Evolutionary conservation across 495 filamentous ascomycete genomes (phyloP), one percentile per base, ranked within the genome.

Genomic region (Penicillium waksmanii): DNA sequence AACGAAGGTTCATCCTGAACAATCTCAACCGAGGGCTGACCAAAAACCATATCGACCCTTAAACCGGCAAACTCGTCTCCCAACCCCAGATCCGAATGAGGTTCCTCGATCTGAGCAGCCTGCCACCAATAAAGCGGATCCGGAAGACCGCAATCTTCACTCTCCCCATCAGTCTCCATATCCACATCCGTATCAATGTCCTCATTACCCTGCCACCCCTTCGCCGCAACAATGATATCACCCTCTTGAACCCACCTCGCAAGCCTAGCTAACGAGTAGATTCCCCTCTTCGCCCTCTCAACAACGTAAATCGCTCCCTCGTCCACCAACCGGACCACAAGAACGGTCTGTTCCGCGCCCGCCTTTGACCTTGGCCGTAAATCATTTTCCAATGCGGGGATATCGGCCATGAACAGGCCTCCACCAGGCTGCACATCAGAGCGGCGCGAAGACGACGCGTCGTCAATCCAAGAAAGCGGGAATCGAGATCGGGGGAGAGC

Each of bases 221-320:
- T 75, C 35, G 65, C 62, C 31, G 68, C 73, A 58, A 72, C 73
- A 13, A 61, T 56, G 13, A 75, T 40, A 60, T 77, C 69, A 18
- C 69, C 72, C 63, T 76, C 76, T 50, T 71, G 68, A 51, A 93
- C 83, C 84, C 85, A 89, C 3, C 76, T 67, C 1, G 81, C 87
- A 51, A 97, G 76, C 61, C 85, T 88, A 64, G 85, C 92, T 9
- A 95, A 64, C 13, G 85, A 84, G 70, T 90, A 96, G 11, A 92
- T 77, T 0, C 85, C 84, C 47, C 72, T 66, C 50, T 80, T 80
- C 27, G 90, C 87, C n/a, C 83, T 75, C 73, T 97, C 93, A 34
- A 96, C 70, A 13, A 85, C 88, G 69, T 88, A 93, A 5, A 90
- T 61, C 8, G 78, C 79, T 21, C 79, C 82, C 66, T 83, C 83